Evolutionary conservation across 225 moss, liverwort and hornwort species (phyloP).

Genomic region (Bryum argenteum): DNA sequence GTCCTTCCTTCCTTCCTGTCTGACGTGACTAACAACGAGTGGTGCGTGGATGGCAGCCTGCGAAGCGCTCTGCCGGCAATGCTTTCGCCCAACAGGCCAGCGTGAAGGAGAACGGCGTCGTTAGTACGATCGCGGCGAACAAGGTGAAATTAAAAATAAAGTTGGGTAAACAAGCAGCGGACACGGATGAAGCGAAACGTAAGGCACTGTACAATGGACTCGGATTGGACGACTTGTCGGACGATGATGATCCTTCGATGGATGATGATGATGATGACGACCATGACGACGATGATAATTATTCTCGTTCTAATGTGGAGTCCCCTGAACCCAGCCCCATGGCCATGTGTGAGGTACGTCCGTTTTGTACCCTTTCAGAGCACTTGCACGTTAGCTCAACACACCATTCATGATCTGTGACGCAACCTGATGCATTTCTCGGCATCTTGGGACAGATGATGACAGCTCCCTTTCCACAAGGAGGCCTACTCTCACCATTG

Average conservation of each 20-base stretch:
- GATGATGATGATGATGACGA: conserved; percentile 57
- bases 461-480: conserved; percentile 60
- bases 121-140: conserved; percentile 32
- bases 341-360: conserved; percentile 74
- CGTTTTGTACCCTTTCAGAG: conserved; percentile 36
- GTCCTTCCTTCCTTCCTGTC: neutral
- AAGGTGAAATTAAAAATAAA: conserved; percentile 57
- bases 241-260: conserved; percentile 57
- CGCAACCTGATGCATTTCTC: conserved; percentile 44
- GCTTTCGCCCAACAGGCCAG: conserved; percentile 30
- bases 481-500: conserved; percentile 80
- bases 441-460: conserved; percentile 71
- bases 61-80: conserved; percentile 55
- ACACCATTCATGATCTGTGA: conserved; percentile 38
- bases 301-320: conserved; percentile 74
- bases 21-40: conserved; percentile 35
- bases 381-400: conserved; percentile 25
- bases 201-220: conserved; percentile 79
- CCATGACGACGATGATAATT: conserved; percentile 65
- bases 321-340: conserved; percentile 81
- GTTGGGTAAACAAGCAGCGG: conserved; percentile 37
- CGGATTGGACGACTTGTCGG: conserved; percentile 72
- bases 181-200: conserved; percentile 51
- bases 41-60: conserved; percentile 62
- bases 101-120: conserved; percentile 57